Percentiles rank a stretch among this genome's conserved stretches.
Conservation (phyloP, 345 rosid genomes). For the Euphorbia peplus region DNA sequence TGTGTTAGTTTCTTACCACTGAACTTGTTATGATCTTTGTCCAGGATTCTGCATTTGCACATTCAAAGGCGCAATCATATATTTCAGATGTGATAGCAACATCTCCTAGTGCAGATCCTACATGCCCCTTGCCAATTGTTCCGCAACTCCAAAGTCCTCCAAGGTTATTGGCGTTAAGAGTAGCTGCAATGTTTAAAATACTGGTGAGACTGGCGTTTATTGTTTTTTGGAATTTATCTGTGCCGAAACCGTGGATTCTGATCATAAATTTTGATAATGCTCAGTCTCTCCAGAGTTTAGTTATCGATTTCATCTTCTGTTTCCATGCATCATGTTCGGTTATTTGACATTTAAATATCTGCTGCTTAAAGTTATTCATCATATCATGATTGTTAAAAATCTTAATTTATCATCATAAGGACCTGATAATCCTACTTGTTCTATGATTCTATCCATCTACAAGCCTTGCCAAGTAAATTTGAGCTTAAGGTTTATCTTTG, state of each 20-base stretch:
- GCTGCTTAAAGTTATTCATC: not conserved
- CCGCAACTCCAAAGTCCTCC: conserved; percentile 63
- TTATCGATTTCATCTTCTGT: not conserved
- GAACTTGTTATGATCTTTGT: conserved; percentile 25
- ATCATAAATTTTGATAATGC: not conserved
- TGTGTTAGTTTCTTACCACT: conserved; percentile 11
- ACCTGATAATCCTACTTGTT: not conserved
- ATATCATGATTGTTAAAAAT: not conserved
- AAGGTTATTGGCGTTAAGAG: conserved; percentile 72
- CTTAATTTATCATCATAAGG: not conserved
- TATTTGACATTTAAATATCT: not conserved
- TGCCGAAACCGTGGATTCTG: not conserved
- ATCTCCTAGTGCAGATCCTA: conserved; percentile 51
- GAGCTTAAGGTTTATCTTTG: not conserved
- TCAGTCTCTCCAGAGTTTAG: not conserved
- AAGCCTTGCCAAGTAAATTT: not conserved
- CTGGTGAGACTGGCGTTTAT: conserved; percentile 50
- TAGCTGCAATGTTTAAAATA: conserved; percentile 80
- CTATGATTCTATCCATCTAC: not conserved
- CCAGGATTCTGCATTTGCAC: conserved; percentile 55
- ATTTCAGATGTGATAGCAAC: conserved; percentile 57
- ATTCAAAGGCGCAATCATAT: conserved; percentile 58
- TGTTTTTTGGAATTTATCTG: not conserved
- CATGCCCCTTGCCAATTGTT: conserved; percentile 51
- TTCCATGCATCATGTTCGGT: not conserved